phyloP scores from a whole-genome alignment of 805 yeast species.

The Candida ovalis region DNA sequence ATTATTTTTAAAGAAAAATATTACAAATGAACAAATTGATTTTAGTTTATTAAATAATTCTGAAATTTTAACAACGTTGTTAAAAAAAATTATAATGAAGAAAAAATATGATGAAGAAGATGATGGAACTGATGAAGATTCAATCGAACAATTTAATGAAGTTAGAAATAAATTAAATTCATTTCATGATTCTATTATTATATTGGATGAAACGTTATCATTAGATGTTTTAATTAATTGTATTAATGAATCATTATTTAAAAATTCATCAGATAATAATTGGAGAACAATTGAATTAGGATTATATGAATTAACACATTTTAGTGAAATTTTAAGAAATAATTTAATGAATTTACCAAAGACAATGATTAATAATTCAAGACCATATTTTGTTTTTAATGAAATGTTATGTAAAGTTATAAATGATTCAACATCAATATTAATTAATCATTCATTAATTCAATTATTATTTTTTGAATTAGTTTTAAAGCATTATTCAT shows the following conservation, averaged over 20 bases:
- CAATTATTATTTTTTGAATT: slow-evolving; percentile 83
- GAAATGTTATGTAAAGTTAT: slow-evolving; percentile 52
- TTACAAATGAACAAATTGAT: slow-evolving; percentile 32
- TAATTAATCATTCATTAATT: slow-evolving; percentile 72
- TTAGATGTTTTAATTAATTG: slow-evolving; percentile 38
- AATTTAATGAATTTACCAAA: slow-evolving; percentile 71
- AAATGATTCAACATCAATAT: slow-evolving; percentile 33
- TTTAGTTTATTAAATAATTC: slow-evolving; percentile 29
- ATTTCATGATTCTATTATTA: slow-evolving; percentile 78
- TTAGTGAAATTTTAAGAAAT: slow-evolving; percentile 75
- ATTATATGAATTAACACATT: slow-evolving; percentile 71
- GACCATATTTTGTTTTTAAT: slow-evolving; percentile 60
- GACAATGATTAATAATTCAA: slow-evolving; percentile 57
- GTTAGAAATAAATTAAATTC: slow-evolving; percentile 68
- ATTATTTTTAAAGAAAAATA: slow-evolving; percentile 59
- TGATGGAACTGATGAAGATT: slow-evolving; percentile 61
- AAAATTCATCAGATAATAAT: slow-evolving; percentile 24
- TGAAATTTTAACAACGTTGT: slow-evolving; percentile 57
- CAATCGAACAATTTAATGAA: slow-evolving; percentile 74
- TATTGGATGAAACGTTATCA: slow-evolving; percentile 35
- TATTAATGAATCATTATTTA: slow-evolving; percentile 41
- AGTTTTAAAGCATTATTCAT: slow-evolving; percentile 70
- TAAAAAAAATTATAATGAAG: slow-evolving; percentile 69
- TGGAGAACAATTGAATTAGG: slow-evolving; percentile 91
- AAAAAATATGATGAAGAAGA: slow-evolving; percentile 71